Percentiles rank a stretch among this genome's conserved stretches.
Conservation (phyloP, 208 protist species). For the Acanthamoeba healyi region DNA sequence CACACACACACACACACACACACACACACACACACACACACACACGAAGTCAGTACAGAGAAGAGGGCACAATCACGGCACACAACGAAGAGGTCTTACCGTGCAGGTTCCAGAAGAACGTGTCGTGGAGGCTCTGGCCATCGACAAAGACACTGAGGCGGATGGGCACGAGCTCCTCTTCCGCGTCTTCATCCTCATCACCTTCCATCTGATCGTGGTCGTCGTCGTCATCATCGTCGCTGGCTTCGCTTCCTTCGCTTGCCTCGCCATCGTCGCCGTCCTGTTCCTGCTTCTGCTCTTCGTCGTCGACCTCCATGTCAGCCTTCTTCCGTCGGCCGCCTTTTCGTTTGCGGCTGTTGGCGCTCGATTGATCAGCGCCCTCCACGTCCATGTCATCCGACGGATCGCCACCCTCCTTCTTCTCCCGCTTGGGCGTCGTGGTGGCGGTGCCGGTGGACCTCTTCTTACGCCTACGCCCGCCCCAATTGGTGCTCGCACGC, state of each 20-base stretch:
- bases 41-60: not conserved
- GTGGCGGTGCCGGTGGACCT: not conserved
- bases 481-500: not conserved
- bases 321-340: not conserved
- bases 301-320: not conserved
- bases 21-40: not conserved
- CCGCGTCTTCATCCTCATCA: constrained; percentile 31
- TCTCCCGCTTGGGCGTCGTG: not conserved
- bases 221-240: constrained; percentile 8
- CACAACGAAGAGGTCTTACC: too few species aligned
- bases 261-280: not conserved
- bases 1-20: not conserved
- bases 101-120: constrained; percentile 60
- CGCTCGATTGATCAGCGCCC: too few species aligned
- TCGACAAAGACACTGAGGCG: constrained; percentile 45
- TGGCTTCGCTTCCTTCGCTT: not conserved
- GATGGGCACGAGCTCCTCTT: constrained; percentile 72
- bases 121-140: constrained; percentile 65
- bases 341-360: not conserved
- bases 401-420: not conserved
- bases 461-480: constrained; percentile 19
- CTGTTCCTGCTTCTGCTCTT: not conserved
- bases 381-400: not conserved
- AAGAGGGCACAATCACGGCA: too few species aligned
- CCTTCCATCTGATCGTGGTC: not conserved